phyloP scores from a whole-genome alignment of 139 green algal genomes.

The Volvox reticuliferus region DNA sequence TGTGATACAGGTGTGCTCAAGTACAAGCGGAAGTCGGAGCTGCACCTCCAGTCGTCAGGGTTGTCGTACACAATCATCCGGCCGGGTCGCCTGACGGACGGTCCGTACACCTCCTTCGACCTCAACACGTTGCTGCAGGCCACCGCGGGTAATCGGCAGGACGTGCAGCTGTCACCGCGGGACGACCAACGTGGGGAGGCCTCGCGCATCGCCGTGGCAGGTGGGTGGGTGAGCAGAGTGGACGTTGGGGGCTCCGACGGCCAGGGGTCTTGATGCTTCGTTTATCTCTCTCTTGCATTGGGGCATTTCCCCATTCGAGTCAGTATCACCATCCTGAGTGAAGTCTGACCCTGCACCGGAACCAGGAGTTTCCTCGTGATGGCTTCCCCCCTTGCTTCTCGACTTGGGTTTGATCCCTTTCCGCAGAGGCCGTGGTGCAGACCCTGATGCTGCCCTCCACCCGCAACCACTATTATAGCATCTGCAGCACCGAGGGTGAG shows the following conservation, averaged over 20 bases:
- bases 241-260: too few relatives aligned
- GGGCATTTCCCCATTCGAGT: too few relatives aligned
- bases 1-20: conserved; percentile 86
- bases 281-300: too few relatives aligned
- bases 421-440: conserved; percentile 85
- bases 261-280: too few relatives aligned
- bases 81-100: conserved; percentile 93
- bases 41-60: conserved; percentile 75
- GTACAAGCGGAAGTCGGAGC: conserved; percentile 90
- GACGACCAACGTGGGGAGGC: conserved; percentile 82
- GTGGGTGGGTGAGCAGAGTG: conserved; percentile 44
- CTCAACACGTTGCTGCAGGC: conserved; percentile 93
- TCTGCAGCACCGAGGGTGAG: conserved; percentile 74
- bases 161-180: conserved; percentile 66
- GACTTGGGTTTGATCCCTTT: too few relatives aligned
- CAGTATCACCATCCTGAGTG: too few relatives aligned
- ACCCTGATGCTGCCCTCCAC: conserved; percentile 57
- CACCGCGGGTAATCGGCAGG: conserved; percentile 61
- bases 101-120: conserved; percentile 98
- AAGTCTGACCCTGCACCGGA: too few relatives aligned
- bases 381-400: too few relatives aligned
- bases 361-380: too few relatives aligned
- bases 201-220: conserved; percentile 82
- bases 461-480: conserved; percentile 62
- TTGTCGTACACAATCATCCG: conserved; percentile 95